Evolutionary conservation across 2,329 filamentous ascomycete species (phyloP).

Genomic region (Ceratocystis lukuohia): DNA sequence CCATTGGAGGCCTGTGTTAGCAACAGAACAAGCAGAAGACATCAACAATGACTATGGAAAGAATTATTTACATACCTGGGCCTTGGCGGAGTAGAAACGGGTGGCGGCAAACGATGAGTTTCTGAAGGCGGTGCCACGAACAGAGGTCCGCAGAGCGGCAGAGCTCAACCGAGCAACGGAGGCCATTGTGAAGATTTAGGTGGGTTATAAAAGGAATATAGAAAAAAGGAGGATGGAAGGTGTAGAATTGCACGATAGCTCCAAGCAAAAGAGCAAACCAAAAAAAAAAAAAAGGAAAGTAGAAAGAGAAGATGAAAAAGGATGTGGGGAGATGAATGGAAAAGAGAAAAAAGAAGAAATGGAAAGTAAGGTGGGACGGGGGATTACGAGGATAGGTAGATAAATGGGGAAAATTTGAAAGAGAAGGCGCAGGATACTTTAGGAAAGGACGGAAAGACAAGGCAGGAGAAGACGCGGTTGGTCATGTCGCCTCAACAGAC

Average conservation of each 20-base stretch:
- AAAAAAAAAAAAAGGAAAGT: conserved; percentile 7
- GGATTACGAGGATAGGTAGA: conserved; percentile 28
- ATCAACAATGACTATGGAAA: not conserved
- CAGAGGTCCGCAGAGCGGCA: conserved; percentile 65
- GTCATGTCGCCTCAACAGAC: conserved; percentile 3
- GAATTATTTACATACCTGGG: conserved; percentile 44
- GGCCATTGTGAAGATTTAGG: conserved; percentile 50
- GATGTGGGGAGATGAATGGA: conserved; percentile 6
- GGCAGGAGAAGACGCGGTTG: conserved; percentile 26
- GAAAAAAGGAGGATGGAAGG: conserved; percentile 16
- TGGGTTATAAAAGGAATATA: conserved; percentile 22
- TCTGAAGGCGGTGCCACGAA: conserved; percentile 53
- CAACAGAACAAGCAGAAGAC: not conserved
- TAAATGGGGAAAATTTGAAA: conserved; percentile 22
- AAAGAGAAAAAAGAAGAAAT: conserved; percentile 22
- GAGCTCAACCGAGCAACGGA: conserved; percentile 69
- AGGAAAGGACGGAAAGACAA: conserved; percentile 20
- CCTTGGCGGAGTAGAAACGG: conserved; percentile 88
- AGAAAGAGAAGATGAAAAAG: conserved; percentile 7
- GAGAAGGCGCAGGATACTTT: conserved; percentile 21
- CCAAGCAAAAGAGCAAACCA: not conserved
- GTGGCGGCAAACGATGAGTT: conserved; percentile 67
- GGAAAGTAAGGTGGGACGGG: conserved; percentile 25
- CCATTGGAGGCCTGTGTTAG: conserved; percentile 20
- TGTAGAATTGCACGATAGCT: not conserved